Conservation (phyloP, 2,329 filamentous ascomycete genomes). For the Botryotinia convoluta region DNA sequence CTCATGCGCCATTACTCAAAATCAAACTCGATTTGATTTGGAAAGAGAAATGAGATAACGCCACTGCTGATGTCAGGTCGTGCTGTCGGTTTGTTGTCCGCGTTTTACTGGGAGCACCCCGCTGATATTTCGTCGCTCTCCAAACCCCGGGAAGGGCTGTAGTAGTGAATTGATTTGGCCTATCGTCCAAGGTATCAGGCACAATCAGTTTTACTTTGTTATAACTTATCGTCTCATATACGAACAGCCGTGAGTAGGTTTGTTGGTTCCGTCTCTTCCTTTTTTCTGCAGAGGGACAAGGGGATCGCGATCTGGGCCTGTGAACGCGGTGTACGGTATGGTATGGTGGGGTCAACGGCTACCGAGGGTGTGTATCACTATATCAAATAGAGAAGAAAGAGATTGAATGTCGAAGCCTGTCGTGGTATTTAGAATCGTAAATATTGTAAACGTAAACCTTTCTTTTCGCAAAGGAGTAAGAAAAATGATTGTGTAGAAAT, state of each 20-base stretch:
- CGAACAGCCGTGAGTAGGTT: neutral
- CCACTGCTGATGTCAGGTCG: conserved; percentile 11
- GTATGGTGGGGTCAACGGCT: conserved; percentile 20
- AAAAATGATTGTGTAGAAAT: neutral
- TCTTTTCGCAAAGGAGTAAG: neutral
- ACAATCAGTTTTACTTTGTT: neutral
- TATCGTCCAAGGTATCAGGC: neutral
- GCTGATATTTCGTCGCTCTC: conserved; percentile 10
- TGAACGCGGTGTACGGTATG: conserved; percentile 19
- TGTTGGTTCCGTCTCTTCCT: neutral
- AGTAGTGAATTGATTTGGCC: neutral
- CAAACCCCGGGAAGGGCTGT: neutral
- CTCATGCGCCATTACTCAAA: conserved; percentile 35
- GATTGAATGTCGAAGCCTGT: conserved; percentile 15
- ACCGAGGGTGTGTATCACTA: conserved; percentile 18
- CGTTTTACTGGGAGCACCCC: conserved; percentile 19
- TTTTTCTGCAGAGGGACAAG: neutral
- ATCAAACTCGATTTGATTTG: conserved; percentile 2
- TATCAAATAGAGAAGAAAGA: conserved; percentile 18
- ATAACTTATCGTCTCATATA: conserved; percentile 1
- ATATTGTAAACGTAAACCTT: neutral
- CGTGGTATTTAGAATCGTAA: neutral
- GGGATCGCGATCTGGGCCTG: conserved; percentile 14
- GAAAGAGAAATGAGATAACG: conserved; percentile 15
- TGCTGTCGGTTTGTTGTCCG: conserved; percentile 11